phyloP scores from a whole-genome alignment of 345 rosid genomes.

The Salix brachista region DNA sequence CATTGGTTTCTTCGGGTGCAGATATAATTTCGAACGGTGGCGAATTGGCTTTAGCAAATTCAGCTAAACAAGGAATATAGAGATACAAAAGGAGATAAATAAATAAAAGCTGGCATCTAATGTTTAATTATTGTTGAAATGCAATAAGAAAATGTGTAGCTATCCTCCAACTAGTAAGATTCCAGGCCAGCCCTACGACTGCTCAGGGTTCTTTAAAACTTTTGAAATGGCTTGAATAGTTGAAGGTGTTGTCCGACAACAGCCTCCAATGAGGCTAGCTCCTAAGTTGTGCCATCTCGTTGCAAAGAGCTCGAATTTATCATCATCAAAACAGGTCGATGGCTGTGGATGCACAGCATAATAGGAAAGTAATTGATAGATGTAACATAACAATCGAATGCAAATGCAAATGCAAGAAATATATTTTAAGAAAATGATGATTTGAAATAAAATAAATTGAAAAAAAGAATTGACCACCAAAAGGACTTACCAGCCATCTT shows the following conservation, averaged over 20 bases:
- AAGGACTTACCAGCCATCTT: slow-evolving; percentile 75
- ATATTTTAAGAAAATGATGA: neutral
- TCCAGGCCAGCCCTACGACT: neutral
- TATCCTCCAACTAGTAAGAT: too few relatives aligned
- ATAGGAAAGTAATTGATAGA: neutral
- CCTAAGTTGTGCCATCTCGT: slow-evolving; percentile 71
- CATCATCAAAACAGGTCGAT: slow-evolving; percentile 64
- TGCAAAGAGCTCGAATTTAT: slow-evolving; percentile 57
- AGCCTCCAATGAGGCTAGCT: slow-evolving; percentile 85
- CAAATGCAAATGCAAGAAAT: neutral
- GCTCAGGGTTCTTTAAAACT: slow-evolving; percentile 39
- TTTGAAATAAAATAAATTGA: neutral
- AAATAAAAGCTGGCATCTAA: neutral
- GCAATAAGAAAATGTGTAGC: neutral
- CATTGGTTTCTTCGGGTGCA: too few relatives aligned
- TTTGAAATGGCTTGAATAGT: slow-evolving; percentile 61
- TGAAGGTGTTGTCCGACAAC: slow-evolving; percentile 78
- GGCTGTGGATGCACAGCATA: slow-evolving; percentile 46
- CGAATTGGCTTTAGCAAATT: too few relatives aligned
- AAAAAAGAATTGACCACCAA: neutral
- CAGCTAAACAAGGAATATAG: too few relatives aligned
- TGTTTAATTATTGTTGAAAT: neutral
- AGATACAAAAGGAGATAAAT: neutral
- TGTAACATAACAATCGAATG: neutral
- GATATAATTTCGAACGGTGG: too few relatives aligned